Conservation (phyloP, 768 basidiomycete species). For the Termitomyces bulborhizus region DNA sequence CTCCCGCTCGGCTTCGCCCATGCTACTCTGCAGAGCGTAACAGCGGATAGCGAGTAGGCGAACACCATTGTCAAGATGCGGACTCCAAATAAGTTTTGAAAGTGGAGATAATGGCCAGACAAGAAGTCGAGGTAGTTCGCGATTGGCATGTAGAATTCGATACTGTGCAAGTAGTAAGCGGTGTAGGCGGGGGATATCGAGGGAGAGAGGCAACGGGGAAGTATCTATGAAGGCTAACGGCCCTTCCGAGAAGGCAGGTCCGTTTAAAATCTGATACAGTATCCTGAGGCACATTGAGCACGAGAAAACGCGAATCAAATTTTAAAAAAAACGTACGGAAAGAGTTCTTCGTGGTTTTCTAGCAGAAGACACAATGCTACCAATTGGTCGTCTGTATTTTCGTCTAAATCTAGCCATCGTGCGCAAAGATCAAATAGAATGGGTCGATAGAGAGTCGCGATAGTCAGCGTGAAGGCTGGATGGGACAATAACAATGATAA, state of each 20-base stretch:
- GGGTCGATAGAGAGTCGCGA: slow-evolving; percentile 70
- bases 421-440: slow-evolving; percentile 75
- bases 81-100: slow-evolving; percentile 36
- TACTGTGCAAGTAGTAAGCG: slow-evolving; percentile 73
- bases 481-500: slow-evolving; percentile 56
- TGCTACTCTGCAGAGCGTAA: slow-evolving; percentile 69
- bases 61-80: slow-evolving; percentile 50
- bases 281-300: slow-evolving; percentile 35
- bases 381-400: slow-evolving; percentile 45
- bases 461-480: slow-evolving; percentile 54
- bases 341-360: slow-evolving; percentile 67
- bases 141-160: slow-evolving; percentile 71
- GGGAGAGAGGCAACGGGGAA: slow-evolving; percentile 20
- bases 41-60: slow-evolving; percentile 70
- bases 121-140: slow-evolving; percentile 54
- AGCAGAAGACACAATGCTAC: slow-evolving; percentile 58
- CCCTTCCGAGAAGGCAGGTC: slow-evolving; percentile 39
- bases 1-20: slow-evolving; percentile 72
- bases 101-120: slow-evolving; percentile 61
- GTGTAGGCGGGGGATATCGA: slow-evolving; percentile 50
- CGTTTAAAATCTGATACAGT: slow-evolving; percentile 43
- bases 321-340: slow-evolving; percentile 43
- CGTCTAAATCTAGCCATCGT: slow-evolving; percentile 63
- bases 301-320: not conserved
- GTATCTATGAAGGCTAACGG: slow-evolving; percentile 45